These are phyloP conservation scores for Rhizopus delemar DNA, from an alignment of 371 early-diverging fungal genomes.

Conservation along the genomic window DNA sequence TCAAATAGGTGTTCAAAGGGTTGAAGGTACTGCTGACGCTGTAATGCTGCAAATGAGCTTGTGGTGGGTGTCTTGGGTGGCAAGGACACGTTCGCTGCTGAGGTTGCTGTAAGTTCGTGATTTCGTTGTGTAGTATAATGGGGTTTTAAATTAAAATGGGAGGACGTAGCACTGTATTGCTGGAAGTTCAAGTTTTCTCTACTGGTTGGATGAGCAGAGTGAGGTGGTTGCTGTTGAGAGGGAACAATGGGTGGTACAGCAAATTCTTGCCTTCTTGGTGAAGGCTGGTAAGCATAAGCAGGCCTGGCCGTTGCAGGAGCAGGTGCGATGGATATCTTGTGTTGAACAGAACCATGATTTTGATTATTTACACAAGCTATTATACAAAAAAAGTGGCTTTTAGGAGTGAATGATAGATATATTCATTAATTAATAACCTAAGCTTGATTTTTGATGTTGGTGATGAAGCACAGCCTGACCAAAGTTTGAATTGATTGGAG, in stretches of 20 bases:
- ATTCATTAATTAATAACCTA: background rate
- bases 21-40: conserved; percentile 54
- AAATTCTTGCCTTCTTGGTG: conserved; percentile 42
- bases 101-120: conserved; percentile 19
- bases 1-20: conserved; percentile 65
- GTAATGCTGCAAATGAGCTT: conserved; percentile 34
- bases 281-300: conserved; percentile 29
- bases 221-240: conserved; percentile 50
- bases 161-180: conserved; percentile 19
- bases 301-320: conserved; percentile 12
- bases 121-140: conserved; percentile 4
- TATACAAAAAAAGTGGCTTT: background rate
- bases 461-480: conserved; percentile 18
- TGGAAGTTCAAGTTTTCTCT: conserved; percentile 21
- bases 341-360: background rate
- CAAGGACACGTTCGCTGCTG: conserved; percentile 22
- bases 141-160: conserved; percentile 1
- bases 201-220: conserved; percentile 23
- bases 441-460: conserved; percentile 6
- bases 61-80: conserved; percentile 40
- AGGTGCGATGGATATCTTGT: conserved; percentile 12
- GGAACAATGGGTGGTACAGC: conserved; percentile 56
- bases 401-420: background rate
- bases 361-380: conserved; percentile 1
- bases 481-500: conserved; percentile 56